phyloP scores from a whole-genome alignment of 2,329 filamentous ascomycete species.

The Fusarium redolens region DNA sequence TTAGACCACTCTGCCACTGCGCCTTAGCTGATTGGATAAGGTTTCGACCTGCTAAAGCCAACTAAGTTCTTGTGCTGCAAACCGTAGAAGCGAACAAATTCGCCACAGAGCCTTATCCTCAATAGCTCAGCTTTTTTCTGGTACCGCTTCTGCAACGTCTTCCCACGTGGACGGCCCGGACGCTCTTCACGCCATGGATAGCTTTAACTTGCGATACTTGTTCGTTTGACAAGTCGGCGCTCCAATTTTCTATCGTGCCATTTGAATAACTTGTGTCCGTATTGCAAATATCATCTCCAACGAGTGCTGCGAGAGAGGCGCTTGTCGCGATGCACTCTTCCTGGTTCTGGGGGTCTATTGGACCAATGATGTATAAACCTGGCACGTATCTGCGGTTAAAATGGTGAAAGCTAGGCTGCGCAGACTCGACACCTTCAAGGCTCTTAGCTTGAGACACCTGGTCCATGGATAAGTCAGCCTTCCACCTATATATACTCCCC shows the following conservation, averaged over 20 bases:
- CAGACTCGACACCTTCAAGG: neutral
- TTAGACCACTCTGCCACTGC: conserved; percentile 33
- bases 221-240: fast-evolving
- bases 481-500: neutral
- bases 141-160: too few species aligned
- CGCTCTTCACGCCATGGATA: neutral
- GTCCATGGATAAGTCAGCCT: neutral
- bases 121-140: too few species aligned
- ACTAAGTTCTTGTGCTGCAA: too few species aligned
- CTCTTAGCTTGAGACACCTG: neutral
- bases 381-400: neutral
- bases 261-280: neutral
- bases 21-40: conserved; percentile 13
- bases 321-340: neutral
- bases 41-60: too few species aligned
- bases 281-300: neutral
- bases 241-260: neutral
- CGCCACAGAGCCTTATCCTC: too few species aligned
- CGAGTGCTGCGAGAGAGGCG: neutral
- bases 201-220: neutral
- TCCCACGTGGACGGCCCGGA: neutral
- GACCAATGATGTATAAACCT: neutral
- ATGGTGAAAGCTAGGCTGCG: neutral
- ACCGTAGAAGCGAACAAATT: too few species aligned
- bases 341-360: neutral